Conservation (phyloP, 306 rosid genomes). For the Dryas octopetala region DNA sequence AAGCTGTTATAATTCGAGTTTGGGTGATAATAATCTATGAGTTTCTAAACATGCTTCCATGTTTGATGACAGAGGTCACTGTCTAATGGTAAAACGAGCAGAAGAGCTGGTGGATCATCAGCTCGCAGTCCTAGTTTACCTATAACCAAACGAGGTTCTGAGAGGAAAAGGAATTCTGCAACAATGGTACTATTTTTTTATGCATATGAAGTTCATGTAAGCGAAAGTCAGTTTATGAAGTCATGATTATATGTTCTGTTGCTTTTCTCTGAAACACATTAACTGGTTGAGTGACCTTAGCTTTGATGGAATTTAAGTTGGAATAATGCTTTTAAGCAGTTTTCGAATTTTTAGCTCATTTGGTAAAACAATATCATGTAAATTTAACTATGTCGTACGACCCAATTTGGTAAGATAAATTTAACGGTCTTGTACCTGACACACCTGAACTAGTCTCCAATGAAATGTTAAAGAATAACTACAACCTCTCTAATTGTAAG, state of each 20-base stretch:
- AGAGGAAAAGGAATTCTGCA: constrained; percentile 57
- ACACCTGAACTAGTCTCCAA: no score
- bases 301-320: no score
- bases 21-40: not conserved
- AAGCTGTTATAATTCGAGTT: not conserved
- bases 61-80: constrained; percentile 43
- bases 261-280: not conserved
- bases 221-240: not conserved
- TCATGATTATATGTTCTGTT: not conserved
- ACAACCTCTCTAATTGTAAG: no score
- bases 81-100: constrained; percentile 56
- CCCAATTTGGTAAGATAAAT: no score
- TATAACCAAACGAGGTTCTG: constrained; percentile 52
- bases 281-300: not conserved
- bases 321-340: no score
- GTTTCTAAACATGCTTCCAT: constrained; percentile 1
- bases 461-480: no score
- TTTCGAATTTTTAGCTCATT: no score
- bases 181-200: constrained; percentile 48
- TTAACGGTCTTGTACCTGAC: no score
- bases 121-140: constrained; percentile 45
- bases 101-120: constrained; percentile 44
- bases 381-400: no score
- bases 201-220: not conserved
- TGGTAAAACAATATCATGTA: no score